Evolutionary conservation across 2,329 filamentous ascomycete genomes (phyloP), one percentile per base, ranked within the genome.

Genomic region (Myriangium duriaei): DNA sequence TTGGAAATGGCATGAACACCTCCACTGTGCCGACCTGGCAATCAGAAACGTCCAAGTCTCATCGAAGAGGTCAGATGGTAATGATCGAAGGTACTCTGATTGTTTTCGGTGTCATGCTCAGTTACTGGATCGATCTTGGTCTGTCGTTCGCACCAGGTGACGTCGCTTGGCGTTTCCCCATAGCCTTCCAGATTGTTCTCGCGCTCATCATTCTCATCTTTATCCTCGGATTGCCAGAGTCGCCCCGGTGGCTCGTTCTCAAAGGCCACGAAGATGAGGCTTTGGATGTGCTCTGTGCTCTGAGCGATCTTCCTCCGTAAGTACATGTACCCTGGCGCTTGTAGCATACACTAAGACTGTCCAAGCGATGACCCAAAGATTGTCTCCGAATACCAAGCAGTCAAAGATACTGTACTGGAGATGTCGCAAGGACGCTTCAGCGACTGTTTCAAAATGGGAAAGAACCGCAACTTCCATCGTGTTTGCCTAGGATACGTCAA

Each of bases 181-280:
- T 72, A 35, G 68, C 65, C 5, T 67, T 72, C 47, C 69, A 72
- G 49, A 67, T 69, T 40, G 47, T 70, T 41, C 72, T 73, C 42
- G 66, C 68, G 1, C 41, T 65, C 3, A 53, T 70, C 15, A 69
- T 72, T 13, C 56, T 69, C 30, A 47, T 42, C 9, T 62, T 63
- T 33, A 58, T 69, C 31, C 53, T 68, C 41, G 55, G 57, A n/a
- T 57, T 71, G 1, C 68, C 68, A 3, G 70, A 73, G 47, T 71
- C 67, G 0, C 69, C 69, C 3, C 61, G 71, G 32, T 72, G 71
- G 68, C 59, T 76, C 5, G 65, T 75, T 16, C 51, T 73, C 33
- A 70, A 71, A 49, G 71, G 70, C 29, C 59, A 62, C 11, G 67
- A 72, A 43, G 63, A 71, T 13, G 64, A 71, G 45, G 68, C 68